Conservation (phyloP, 139 green algal species). For the Volvox reticuliferus region DNA sequence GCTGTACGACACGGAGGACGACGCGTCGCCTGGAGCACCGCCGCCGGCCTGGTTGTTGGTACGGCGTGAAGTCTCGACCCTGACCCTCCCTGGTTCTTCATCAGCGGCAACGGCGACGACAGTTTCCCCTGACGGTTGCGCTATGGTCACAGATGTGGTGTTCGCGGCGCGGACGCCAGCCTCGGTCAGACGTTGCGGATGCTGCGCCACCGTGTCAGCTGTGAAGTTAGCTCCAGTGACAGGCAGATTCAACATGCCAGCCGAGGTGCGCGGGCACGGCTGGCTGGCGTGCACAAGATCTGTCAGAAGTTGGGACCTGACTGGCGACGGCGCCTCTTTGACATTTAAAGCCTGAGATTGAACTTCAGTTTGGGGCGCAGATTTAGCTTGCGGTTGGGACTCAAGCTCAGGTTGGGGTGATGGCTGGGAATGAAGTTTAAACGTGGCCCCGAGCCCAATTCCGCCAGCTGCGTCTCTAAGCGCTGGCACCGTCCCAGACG, state of each 20-base stretch:
- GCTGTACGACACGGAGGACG: not conserved
- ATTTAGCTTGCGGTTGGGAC: not conserved
- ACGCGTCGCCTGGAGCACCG: not conserved
- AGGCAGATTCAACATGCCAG: not conserved
- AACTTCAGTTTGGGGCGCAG: not conserved
- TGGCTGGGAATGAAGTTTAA: no score
- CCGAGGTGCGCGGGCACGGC: not conserved
- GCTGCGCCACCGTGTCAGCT: not conserved
- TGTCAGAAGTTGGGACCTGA: not conserved
- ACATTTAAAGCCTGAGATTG: no score
- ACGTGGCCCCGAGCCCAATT: no score
- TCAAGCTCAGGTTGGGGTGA: no score
- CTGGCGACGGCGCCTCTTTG: not conserved
- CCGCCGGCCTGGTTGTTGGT: not conserved
- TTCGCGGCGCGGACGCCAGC: not conserved
- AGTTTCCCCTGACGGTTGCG: not conserved
- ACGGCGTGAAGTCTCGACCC: slow-evolving; percentile 20
- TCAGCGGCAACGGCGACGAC: not conserved
- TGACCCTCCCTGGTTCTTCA: not conserved
- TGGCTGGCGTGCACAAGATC: not conserved
- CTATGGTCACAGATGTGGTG: not conserved
- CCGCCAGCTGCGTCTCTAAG: no score
- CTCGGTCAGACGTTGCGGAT: not conserved
- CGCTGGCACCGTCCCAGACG: no score
- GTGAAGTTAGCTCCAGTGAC: not conserved